Conservation (phyloP, 805 yeast species). For the Starmera quercuum region DNA sequence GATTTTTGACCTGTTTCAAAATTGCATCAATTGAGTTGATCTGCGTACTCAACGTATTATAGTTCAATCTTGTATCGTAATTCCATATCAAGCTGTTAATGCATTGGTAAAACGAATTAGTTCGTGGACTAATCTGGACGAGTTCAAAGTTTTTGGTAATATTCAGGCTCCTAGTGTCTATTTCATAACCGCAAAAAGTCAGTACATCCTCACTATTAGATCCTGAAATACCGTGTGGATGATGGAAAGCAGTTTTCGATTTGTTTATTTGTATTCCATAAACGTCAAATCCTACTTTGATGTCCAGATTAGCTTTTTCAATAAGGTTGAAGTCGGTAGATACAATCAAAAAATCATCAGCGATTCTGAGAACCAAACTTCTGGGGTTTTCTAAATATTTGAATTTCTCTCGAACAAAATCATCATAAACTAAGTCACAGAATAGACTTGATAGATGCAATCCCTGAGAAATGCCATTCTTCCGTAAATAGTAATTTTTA, state of each 20-base stretch:
- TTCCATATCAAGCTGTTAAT: constrained; percentile 14
- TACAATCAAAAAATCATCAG: constrained; percentile 80
- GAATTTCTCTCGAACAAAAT: constrained; percentile 34
- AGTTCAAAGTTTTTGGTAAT: constrained; percentile 26
- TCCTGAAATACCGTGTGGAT: constrained; percentile 10
- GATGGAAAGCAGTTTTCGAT: constrained; percentile 30
- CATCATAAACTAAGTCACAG: constrained; percentile 68
- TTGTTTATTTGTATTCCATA: constrained; percentile 22
- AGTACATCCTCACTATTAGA: constrained; percentile 8
- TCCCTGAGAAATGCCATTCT: constrained; percentile 79
- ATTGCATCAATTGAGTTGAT: constrained; percentile 8
- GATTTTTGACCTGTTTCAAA: constrained; percentile 10
- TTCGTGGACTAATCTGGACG: constrained; percentile 9
- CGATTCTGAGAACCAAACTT: constrained; percentile 50
- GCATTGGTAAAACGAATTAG: constrained; percentile 11
- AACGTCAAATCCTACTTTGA: constrained; percentile 30
- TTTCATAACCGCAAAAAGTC: constrained; percentile 35
- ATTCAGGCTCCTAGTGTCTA: constrained; percentile 25
- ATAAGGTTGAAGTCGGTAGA: constrained; percentile 35
- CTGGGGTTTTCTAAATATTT: constrained; percentile 15
- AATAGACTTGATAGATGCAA: constrained; percentile 65
- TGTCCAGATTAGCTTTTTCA: constrained; percentile 17
- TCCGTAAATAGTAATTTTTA: constrained; percentile 35
- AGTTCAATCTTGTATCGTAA: constrained; percentile 24
- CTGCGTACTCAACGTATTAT: constrained; percentile 17